Percentiles rank a stretch among this genome's conserved stretches.
These are phyloP conservation scores for Macroventuria anomochaeta DNA, from an alignment of 2,329 filamentous ascomycete genomes.

Conservation along the genomic window DNA sequence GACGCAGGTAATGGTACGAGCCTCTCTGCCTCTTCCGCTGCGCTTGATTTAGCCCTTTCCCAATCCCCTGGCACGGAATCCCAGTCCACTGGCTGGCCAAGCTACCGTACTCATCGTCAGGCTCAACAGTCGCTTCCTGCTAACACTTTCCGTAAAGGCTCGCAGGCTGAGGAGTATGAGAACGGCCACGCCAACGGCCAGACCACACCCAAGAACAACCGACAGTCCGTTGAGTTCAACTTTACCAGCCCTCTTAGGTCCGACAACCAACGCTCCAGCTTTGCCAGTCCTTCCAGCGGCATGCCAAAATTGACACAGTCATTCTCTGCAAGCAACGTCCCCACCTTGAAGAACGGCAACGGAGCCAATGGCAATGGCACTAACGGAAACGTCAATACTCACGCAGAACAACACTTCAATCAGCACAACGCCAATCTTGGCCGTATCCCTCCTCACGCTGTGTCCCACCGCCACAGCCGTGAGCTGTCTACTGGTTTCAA, in stretches of 20 bases:
- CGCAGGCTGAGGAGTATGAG: slow-evolving; percentile 47
- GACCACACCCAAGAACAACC: slow-evolving; percentile 54
- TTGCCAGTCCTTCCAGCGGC: slow-evolving; percentile 63
- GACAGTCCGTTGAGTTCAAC: slow-evolving; percentile 57
- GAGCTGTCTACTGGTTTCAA: slow-evolving; percentile 64
- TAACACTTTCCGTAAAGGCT: slow-evolving; percentile 56
- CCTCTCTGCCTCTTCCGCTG: slow-evolving; percentile 81
- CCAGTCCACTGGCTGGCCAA: slow-evolving; percentile 63
- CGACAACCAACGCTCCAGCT: slow-evolving; percentile 55
- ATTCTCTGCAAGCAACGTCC: slow-evolving; percentile 88
- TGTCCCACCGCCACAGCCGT: slow-evolving; percentile 73
- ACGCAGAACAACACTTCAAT: slow-evolving; percentile 65
- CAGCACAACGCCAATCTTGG: slow-evolving; percentile 84
- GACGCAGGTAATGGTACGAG: slow-evolving; percentile 63
- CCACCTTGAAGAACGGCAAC: slow-evolving; percentile 76
- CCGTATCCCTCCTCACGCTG: slow-evolving; percentile 72
- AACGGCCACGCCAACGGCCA: slow-evolving; percentile 48
- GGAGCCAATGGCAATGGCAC: slow-evolving; percentile 48
- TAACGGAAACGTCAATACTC: slow-evolving; percentile 52
- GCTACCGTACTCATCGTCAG: slow-evolving; percentile 69
- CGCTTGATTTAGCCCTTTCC: slow-evolving; percentile 78
- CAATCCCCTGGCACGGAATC: slow-evolving; percentile 69
- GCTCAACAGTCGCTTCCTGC: slow-evolving; percentile 65
- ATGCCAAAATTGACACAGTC: slow-evolving; percentile 82
- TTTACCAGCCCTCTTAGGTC: slow-evolving; percentile 40